Evolutionary conservation across 805 yeast genomes (phyloP), one percentile per base, ranked within the genome.

Genomic region (Ogataea wickerhamii): DNA sequence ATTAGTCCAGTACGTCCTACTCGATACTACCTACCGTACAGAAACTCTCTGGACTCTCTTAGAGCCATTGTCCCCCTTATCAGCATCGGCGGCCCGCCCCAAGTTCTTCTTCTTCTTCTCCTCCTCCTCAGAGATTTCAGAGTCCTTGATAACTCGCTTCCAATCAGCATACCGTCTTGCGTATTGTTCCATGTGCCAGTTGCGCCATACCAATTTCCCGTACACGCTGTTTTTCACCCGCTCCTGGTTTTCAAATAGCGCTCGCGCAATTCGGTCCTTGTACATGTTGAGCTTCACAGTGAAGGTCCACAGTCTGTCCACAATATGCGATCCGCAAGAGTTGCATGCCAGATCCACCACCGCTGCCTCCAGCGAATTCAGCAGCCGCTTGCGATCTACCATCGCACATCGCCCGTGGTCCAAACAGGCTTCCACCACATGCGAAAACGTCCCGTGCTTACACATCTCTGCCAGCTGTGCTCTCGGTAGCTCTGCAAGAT

Each of bases 151-250:
- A 26, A 74, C 48, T 12, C 70, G 48, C 61, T 83, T 86, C 98
- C 98, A 91, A 54, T 88, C 96, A 53, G 69, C 76, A 58, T 80
- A 75, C 61, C 80, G 80, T 56, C 94, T 72, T 8, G 67, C 56
- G 53, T 78, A 91, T 51, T 80, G 63, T 58, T 93, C 98, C 81
- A 91, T 73, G 21, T 74, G 66, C 97, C 97, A 93, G 60, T 91
- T 91, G 58, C 82, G 86, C 98, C 97, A 93, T 2, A 93, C 98
- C 51, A 79, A 73, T 56, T 82, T 77, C 24, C 98, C 98, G 55
- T 91, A 93, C 10, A 69, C 74, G 55, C 95, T 85, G 44, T 81
- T 87, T 65, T 93, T 88, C 30, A 93, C 83, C 44, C 72, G 70
- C 26, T 76, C 82, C 27, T 80, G 73, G 29, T 80, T 73, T 13